These are phyloP conservation scores for Oryza meridionalis DNA, from an alignment of 176 grass and related monocot species.

Conservation along the genomic window DNA sequence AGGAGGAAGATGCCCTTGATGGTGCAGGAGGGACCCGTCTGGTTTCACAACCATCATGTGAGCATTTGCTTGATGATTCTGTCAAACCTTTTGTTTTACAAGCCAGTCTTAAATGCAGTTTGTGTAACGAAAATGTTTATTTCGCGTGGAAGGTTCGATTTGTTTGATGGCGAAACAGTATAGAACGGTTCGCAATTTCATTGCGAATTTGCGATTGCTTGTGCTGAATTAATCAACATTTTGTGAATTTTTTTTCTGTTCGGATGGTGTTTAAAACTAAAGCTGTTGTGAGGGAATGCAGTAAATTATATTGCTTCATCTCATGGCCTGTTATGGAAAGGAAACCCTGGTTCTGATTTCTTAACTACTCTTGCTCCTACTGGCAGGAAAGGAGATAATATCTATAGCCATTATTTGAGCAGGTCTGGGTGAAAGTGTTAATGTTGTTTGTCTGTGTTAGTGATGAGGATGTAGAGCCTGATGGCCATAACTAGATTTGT, in stretches of 20 bases:
- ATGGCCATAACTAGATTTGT: background rate
- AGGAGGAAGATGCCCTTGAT: constrained; percentile 73
- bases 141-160: background rate
- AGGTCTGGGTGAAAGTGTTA: background rate
- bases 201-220: background rate
- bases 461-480: constrained; percentile 1
- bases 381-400: background rate
- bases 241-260: background rate
- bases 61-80: constrained; percentile 34
- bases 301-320: background rate
- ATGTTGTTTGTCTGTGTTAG: background rate
- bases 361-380: background rate
- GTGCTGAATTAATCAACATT: constrained; percentile 14
- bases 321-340: background rate
- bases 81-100: constrained; percentile 25
- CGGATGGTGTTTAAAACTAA: background rate
- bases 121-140: constrained; percentile 23
- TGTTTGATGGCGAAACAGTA: constrained; percentile 12
- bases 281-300: background rate
- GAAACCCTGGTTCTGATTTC: background rate
- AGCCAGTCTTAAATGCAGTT: background rate
- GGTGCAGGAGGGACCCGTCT: constrained; percentile 71
- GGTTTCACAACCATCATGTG: constrained; percentile 73
- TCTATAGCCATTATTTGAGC: constrained; percentile 20
- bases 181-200: background rate